Conservation (phyloP, 179 eudicot species). For the Heliamphora pulchella region DNA sequence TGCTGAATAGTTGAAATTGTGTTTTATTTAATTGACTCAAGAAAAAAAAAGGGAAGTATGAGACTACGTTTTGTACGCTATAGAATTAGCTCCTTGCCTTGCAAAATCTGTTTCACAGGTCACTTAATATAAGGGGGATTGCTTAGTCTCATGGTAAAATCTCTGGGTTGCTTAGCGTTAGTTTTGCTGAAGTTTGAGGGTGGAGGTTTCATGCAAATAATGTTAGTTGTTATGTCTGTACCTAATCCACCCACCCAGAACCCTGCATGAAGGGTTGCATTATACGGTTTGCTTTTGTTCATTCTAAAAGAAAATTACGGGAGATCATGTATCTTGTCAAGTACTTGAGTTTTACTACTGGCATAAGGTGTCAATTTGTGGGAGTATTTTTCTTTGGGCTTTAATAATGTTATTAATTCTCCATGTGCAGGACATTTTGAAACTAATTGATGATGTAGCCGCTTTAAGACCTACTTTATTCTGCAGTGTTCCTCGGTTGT, state of each 20-base stretch:
- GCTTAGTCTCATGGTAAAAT: not conserved
- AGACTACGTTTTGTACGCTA: not conserved
- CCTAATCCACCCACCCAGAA: not conserved
- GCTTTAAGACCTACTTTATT: constrained; percentile 48
- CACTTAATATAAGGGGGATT: not conserved
- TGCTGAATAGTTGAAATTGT: not conserved
- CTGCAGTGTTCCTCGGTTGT: constrained; percentile 54
- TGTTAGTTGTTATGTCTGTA: not conserved
- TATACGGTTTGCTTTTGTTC: not conserved
- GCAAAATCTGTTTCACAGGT: not conserved
- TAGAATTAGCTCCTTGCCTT: not conserved
- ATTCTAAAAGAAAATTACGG: not conserved
- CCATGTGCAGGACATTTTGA: constrained; percentile 38
- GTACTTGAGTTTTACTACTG: not conserved
- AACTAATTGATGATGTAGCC: constrained; percentile 48
- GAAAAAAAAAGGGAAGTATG: constrained; percentile 2
- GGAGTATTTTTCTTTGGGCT: not conserved
- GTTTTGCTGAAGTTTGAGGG: not conserved
- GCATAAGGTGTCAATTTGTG: not conserved
- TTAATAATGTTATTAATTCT: not conserved
- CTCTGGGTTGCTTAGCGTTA: constrained; percentile 6
- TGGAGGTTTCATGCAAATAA: not conserved
- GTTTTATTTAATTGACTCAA: too few species aligned
- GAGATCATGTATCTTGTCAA: not conserved
- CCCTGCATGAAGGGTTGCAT: not conserved